Conservation (phyloP, 495 filamentous ascomycete genomes). For the Hypoxylon lienhwacheense region DNA sequence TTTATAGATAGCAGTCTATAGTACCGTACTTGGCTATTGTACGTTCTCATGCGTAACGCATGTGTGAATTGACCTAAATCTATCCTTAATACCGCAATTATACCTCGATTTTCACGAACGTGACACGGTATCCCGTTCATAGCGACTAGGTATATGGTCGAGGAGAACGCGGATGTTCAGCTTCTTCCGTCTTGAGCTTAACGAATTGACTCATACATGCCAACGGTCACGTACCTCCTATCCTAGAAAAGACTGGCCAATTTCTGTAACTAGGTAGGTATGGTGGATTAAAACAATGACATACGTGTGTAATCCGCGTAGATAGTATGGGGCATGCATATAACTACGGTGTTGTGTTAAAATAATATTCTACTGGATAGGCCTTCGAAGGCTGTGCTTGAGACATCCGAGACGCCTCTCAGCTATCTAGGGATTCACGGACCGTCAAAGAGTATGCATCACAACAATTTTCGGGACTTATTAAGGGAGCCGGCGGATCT, state of each 20-base stretch:
- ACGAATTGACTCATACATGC: conserved; percentile 9
- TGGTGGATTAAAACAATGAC: conserved; percentile 3
- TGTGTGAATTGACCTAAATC: conserved; percentile 1
- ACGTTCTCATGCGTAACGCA: neutral
- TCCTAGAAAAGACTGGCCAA: neutral
- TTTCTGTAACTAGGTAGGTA: conserved; percentile 1
- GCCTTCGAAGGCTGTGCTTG: neutral
- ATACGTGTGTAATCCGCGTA: conserved; percentile 3
- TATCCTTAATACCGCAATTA: conserved; percentile 25
- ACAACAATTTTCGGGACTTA: conserved; percentile 1
- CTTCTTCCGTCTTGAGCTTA: conserved; percentile 2
- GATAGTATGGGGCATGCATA: conserved; percentile 17
- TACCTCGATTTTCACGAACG: conserved; percentile 19
- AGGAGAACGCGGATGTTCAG: conserved; percentile 7
- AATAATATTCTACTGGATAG: neutral
- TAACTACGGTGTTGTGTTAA: conserved; percentile 5
- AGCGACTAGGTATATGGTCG: conserved; percentile 16
- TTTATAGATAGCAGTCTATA: conserved; percentile 1
- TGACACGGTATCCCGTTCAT: conserved; percentile 19
- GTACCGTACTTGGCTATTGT: neutral
- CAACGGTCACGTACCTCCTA: conserved; percentile 14
- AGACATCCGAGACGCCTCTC: neutral
- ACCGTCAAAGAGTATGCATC: conserved; percentile 5
- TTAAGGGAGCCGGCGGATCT: neutral
- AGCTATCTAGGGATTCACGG: neutral